These are phyloP conservation scores for Wickerhamomyces sp. DNA, from an alignment of 1,139 yeast genomes.

Conservation along the genomic window DNA sequence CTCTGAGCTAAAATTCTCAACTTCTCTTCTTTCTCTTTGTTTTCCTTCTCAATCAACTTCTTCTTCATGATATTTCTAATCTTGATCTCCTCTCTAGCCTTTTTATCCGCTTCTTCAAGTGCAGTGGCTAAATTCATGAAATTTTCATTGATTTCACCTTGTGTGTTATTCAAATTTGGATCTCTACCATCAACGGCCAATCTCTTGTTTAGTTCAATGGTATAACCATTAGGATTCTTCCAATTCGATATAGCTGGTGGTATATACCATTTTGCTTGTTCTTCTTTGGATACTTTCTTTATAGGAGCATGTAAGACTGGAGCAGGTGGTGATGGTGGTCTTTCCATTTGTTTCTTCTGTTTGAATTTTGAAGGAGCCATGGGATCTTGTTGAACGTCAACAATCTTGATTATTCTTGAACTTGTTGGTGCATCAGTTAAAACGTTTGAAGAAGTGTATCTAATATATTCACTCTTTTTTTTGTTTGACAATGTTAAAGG, in stretches of 20 bases:
- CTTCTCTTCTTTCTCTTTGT: conserved; percentile 54
- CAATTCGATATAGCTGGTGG: conserved; percentile 94
- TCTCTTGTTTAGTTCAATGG: conserved; percentile 77
- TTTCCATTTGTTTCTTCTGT: conserved; percentile 66
- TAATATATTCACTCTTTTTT: conserved; percentile 34
- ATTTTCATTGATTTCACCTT: conserved; percentile 48
- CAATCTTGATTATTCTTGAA: conserved; percentile 45
- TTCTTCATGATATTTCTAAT: conserved; percentile 53
- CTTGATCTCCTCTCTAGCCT: conserved; percentile 68
- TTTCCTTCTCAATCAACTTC: conserved; percentile 50
- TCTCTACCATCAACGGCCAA: conserved; percentile 53
- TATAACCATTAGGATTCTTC: conserved; percentile 92
- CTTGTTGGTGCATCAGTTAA: conserved; percentile 26
- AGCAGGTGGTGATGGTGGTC: conserved; percentile 66
- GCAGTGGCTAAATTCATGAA: conserved; percentile 67
- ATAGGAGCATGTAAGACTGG: conserved; percentile 45
- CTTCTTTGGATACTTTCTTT: conserved; percentile 63
- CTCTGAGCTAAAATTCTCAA: conserved; percentile 54
- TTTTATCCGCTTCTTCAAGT: conserved; percentile 65
- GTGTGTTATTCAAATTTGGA: conserved; percentile 14
- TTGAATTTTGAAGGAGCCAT: conserved; percentile 80
- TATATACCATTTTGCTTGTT: conserved; percentile 77
- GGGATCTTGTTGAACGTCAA: conserved; percentile 71
- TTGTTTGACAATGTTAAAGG: background rate
- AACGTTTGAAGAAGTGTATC: conserved; percentile 43